Conservation (phyloP, 1,284 basidiomycete genomes). For the Ceratobasidium sp. region DNA sequence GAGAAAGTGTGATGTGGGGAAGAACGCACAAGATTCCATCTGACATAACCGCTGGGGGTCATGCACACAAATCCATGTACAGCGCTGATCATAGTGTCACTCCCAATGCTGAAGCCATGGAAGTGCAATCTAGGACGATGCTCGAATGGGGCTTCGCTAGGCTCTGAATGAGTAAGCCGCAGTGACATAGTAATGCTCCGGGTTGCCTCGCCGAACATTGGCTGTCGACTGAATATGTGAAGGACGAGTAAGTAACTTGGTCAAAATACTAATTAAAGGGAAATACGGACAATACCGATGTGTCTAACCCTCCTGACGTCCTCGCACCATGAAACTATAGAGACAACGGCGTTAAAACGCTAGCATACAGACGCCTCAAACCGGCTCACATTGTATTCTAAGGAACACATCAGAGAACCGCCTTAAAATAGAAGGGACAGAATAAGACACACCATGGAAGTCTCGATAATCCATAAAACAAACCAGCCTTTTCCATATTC, state of each 20-base stretch:
- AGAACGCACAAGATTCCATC: conserved; percentile 44
- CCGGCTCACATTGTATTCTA: conserved; percentile 27
- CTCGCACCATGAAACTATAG: conserved; percentile 24
- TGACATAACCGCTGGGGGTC: conserved; percentile 45
- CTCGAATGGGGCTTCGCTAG: conserved; percentile 32
- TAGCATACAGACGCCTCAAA: conserved; percentile 1
- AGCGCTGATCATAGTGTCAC: conserved; percentile 36
- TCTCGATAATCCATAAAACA: conserved; percentile 50
- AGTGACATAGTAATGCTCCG: conserved; percentile 44
- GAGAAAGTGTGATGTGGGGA: background rate
- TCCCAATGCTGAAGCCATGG: conserved; percentile 37
- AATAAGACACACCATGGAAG: conserved; percentile 38
- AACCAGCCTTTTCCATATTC: conserved; percentile 47
- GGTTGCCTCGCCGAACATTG: conserved; percentile 46
- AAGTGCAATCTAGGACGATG: conserved; percentile 47
- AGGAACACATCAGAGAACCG: background rate
- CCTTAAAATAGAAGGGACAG: background rate
- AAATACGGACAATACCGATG: conserved; percentile 34
- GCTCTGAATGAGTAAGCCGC: conserved; percentile 42
- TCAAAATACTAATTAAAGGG: background rate
- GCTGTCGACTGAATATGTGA: conserved; percentile 31
- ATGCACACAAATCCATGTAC: conserved; percentile 57
- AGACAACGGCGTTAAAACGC: conserved; percentile 12
- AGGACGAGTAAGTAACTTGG: background rate
- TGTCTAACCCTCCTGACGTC: conserved; percentile 35